These are phyloP conservation scores for Euphorbia schlechtendalii DNA, from an alignment of 441 rosid genomes.

Conservation along the genomic window DNA sequence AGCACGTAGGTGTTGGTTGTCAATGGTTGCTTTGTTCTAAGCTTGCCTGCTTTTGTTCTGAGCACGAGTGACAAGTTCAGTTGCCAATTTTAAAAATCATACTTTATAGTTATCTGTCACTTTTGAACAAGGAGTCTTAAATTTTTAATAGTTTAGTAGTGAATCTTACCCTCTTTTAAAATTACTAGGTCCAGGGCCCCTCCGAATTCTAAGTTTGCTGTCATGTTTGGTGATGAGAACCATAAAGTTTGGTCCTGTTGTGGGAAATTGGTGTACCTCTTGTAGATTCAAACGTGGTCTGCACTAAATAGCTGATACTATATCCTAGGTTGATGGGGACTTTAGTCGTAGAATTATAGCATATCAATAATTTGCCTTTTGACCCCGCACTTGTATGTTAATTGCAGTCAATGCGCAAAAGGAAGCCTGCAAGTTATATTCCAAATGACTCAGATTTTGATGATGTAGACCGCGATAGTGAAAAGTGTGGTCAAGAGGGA, in stretches of 20 bases:
- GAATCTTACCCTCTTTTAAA: background rate
- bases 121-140: background rate
- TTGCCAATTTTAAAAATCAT: background rate
- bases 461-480: slow-evolving; percentile 22
- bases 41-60: background rate
- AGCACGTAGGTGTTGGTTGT: background rate
- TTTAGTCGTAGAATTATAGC: background rate
- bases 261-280: background rate
- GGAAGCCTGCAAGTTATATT: slow-evolving; percentile 50
- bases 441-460: slow-evolving; percentile 35
- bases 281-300: background rate
- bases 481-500: slow-evolving; percentile 20
- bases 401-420: slow-evolving; percentile 60
- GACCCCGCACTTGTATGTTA: slow-evolving; percentile 15
- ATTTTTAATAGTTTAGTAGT: background rate
- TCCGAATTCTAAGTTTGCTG: background rate
- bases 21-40: background rate
- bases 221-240: background rate
- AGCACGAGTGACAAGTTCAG: background rate
- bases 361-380: background rate
- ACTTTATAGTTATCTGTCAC: background rate
- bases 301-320: no score
- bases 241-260: background rate
- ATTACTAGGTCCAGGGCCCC: background rate
- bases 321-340: no score